Evolutionary conservation across 257 asterid genomes (phyloP), one percentile per base, ranked within the genome.

Genomic region (Anisodus tanguticus): DNA sequence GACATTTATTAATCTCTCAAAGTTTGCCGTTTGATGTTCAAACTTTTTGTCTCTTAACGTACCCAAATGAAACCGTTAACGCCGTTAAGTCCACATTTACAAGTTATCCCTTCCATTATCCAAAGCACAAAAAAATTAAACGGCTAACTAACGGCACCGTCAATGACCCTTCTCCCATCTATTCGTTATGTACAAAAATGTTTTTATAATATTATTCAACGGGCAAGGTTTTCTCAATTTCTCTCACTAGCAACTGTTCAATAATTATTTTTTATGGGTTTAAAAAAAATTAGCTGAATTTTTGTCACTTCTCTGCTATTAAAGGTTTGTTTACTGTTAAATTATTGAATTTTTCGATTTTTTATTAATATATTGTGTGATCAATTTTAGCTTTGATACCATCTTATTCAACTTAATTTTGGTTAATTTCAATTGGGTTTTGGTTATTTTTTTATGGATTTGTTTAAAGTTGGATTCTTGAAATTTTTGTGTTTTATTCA

Each of bases 21-120:
- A 76, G 79, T 87, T 90, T 91, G 97, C 98, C 98, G 99, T 95
- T 95, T 91, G 95, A 91, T 91, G 95, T 95, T 95, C 94, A 94
- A 95, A 94, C 94, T 91, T 76, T 87, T 88, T 86, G 87, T 84
- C 87, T 58, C 86, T 89, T 88, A 91, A 91, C 95, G 90, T 92
- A 86, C 93, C 3, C 26, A 69, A 31, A 92, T 68, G 88, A 84
- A 86, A 79, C 90, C 87, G 91, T 88, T 85, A 88, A 82, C 70
- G 89, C 86, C 92, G 94, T 92, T 83, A 83, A 16, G 35, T 57
- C 63, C 58, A 41, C 4, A 55, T 83, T 72, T 3, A 39, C 39
- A 60, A 31, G 35, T 31, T 1, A n/a, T 79, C 68, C 11, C 35
- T 3, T 7, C 4, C 51, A 15, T 77, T 49, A 31, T 15, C n/a